Evolutionary conservation across 1,284 basidiomycete genomes (phyloP), one percentile per base, ranked within the genome.

Genomic region (Ustilago esculenta): DNA sequence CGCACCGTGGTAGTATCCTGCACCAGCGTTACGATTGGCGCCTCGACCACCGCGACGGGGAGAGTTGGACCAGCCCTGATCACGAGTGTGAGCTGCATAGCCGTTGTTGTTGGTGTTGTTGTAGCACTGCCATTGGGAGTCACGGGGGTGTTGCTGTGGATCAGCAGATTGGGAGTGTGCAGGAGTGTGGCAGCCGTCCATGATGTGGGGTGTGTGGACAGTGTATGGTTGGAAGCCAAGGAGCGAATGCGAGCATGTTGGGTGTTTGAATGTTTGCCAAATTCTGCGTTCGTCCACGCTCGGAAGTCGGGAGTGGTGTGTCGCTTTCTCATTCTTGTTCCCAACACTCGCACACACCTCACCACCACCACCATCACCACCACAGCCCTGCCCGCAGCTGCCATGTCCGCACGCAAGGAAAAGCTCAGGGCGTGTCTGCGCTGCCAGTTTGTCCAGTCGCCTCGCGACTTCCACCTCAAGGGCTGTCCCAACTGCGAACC

Each of bases 401-500:
- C 34, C 32, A 76, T 76, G 74, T 65, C 72, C 53, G 39, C 72
- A 25, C 42, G 60, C 15, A 72, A 66, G 17, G 71, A 72, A 70
- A 86, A 90, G 58, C 87, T 95, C 17, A 87, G 94, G 64, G 93
- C 94, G 24, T 98, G 94, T 77, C 86, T 97, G 6, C 87, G 95
- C 27, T 98, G 94, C 83, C 96, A 92, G 10, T 88, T 94, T 68
- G 88, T 96, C 35, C 93, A 94, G 80, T 86, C 88, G 0, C 88
- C 92, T 0, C 85, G 86, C 52, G 95, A 98, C 73, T 98, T 98
- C 81, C 85, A 90, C 49, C 88, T 88, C 68, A 85, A 86, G 39
- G 95, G 95, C 3, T 98, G 95, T 81, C 95, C 95, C 33, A 98
- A 98, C 81, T 98, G 95, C 83, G 95, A 98, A 77, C 91, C 95